phyloP scores from a whole-genome alignment of 2,329 filamentous ascomycete species.

The Corinectria fuckeliana region DNA sequence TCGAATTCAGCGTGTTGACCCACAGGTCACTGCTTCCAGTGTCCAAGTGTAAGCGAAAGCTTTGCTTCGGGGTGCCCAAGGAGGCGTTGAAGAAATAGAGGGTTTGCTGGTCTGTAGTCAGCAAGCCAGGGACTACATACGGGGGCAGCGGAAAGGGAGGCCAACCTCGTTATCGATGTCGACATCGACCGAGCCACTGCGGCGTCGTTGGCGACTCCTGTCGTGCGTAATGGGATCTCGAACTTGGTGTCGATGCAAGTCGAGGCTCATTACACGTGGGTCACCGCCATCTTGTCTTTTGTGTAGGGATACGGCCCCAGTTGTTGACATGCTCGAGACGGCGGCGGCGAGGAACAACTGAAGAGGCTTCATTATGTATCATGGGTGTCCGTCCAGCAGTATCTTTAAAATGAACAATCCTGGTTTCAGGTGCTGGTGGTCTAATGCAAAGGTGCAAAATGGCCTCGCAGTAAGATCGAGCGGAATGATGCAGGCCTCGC shows the following conservation, averaged over 20 bases:
- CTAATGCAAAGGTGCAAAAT: not conserved
- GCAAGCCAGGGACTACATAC: not conserved
- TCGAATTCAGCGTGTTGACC: slow-evolving; percentile 71
- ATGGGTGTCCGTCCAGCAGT: not conserved
- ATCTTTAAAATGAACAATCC: not conserved
- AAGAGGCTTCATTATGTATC: slow-evolving; percentile 46
- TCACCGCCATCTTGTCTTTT: slow-evolving; percentile 39
- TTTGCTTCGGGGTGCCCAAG: slow-evolving; percentile 66
- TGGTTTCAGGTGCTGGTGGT: not conserved
- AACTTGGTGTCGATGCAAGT: slow-evolving; percentile 47
- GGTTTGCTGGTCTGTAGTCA: slow-evolving; percentile 53
- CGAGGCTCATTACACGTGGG: slow-evolving; percentile 54
- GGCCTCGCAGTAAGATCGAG: not conserved
- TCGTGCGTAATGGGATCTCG: slow-evolving; percentile 53
- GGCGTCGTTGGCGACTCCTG: slow-evolving; percentile 48
- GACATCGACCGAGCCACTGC: slow-evolving; percentile 52
- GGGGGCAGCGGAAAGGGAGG: not conserved
- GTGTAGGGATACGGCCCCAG: slow-evolving; percentile 38
- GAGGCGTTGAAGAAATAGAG: slow-evolving; percentile 70
- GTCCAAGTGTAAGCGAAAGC: slow-evolving; percentile 66
- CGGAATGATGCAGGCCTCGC: not conserved
- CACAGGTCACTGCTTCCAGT: slow-evolving; percentile 74
- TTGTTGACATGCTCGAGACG: slow-evolving; percentile 35
- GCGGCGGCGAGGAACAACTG: slow-evolving; percentile 34
- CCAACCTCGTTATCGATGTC: slow-evolving; percentile 63